Conservation (phyloP, 2,329 filamentous ascomycete species). For the Tolypocladium guangdongense region DNA sequence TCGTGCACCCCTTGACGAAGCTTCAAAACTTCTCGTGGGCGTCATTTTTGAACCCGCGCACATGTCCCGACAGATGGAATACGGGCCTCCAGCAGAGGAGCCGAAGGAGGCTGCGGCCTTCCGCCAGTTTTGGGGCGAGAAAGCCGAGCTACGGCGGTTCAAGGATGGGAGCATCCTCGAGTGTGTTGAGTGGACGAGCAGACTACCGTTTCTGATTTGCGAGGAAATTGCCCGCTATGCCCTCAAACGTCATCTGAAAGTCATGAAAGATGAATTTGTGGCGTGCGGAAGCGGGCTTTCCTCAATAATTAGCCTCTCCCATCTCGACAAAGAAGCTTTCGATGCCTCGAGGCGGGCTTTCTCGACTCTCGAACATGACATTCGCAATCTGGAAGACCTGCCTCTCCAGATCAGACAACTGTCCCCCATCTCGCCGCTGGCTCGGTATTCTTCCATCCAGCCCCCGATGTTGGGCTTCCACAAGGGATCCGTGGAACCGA, state of each 20-base stretch:
- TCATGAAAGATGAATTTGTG: conserved; percentile 41
- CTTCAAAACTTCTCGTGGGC: conserved; percentile 45
- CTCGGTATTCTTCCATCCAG: conserved; percentile 60
- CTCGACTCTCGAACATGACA: conserved; percentile 60
- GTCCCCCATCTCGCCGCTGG: conserved; percentile 56
- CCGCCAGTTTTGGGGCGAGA: conserved; percentile 88
- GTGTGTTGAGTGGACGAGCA: conserved; percentile 73
- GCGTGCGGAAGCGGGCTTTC: conserved; percentile 41
- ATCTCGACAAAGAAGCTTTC: conserved; percentile 48
- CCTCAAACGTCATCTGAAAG: conserved; percentile 56
- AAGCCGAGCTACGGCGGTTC: conserved; percentile 85
- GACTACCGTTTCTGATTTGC: conserved; percentile 53
- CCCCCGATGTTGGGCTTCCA: conserved; percentile 29
- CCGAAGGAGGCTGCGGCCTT: conserved; percentile 74
- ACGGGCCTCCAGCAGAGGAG: conserved; percentile 77
- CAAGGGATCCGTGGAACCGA: conserved; percentile 39
- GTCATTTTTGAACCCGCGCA: conserved; percentile 64
- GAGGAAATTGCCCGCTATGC: conserved; percentile 71
- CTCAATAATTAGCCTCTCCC: conserved; percentile 33
- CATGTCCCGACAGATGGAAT: conserved; percentile 68
- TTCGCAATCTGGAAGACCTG: conserved; percentile 69
- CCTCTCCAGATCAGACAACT: conserved; percentile 81
- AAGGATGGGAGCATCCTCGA: conserved; percentile 91
- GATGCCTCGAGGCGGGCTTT: conserved; percentile 60
- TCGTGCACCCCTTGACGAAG: conserved; percentile 7